phyloP scores from a whole-genome alignment of 306 rosid genomes.

The Lupinus albus region DNA sequence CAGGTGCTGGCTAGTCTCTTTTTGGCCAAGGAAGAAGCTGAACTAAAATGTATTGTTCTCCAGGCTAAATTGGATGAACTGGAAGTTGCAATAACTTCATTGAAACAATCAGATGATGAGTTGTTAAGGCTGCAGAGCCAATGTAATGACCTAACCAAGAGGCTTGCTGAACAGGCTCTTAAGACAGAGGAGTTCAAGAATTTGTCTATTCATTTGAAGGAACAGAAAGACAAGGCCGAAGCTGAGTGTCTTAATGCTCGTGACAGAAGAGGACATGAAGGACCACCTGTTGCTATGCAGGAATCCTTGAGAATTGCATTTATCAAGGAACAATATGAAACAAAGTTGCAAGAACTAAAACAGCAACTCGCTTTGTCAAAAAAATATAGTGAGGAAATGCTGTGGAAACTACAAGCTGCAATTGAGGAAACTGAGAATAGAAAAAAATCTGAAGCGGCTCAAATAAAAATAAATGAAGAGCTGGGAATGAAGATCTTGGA shows the following conservation, averaged over 20 bases:
- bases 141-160: constrained; percentile 64
- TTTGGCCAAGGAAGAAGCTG: constrained; percentile 74
- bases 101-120: constrained; percentile 66
- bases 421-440: constrained; percentile 71
- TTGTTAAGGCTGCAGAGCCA: constrained; percentile 56
- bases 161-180: constrained; percentile 87
- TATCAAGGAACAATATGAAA: constrained; percentile 94
- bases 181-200: constrained; percentile 92
- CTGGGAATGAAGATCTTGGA: constrained; percentile 80
- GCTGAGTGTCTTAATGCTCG: constrained; percentile 67
- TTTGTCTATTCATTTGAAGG: constrained; percentile 92
- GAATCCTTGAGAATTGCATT: constrained; percentile 96
- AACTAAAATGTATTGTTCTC: constrained; percentile 68
- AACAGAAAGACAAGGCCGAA: constrained; percentile 86
- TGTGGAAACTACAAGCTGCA: constrained; percentile 92
- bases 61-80: constrained; percentile 71
- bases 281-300: constrained; percentile 65
- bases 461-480: constrained; percentile 77
- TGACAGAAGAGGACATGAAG: constrained; percentile 80
- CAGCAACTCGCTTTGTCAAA: constrained; percentile 80
- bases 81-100: constrained; percentile 48
- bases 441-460: constrained; percentile 79
- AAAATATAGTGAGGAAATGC: constrained; percentile 87
- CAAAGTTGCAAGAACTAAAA: constrained; percentile 87
- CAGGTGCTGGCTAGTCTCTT: constrained; percentile 58